Evolutionary conservation across 2,329 filamentous ascomycete species (phyloP).

Genomic region (Colletotrichum noveboracense): DNA sequence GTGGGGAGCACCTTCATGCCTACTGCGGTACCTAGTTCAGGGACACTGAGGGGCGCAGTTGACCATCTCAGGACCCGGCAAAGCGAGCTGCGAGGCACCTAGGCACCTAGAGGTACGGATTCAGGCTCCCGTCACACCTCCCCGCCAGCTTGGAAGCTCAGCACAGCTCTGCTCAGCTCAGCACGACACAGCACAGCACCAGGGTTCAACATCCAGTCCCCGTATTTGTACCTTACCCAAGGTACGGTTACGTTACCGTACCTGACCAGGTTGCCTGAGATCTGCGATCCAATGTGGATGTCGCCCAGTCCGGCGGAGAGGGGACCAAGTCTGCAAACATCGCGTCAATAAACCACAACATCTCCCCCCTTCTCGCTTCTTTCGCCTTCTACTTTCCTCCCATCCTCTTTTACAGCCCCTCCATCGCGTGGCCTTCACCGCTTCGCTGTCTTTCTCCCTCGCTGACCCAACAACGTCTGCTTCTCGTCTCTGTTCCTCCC

Average conservation of each 20-base stretch:
- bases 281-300: neutral
- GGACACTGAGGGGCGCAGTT: neutral
- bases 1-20: neutral
- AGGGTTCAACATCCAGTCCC: neutral
- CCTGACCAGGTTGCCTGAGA: neutral
- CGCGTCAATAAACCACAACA: neutral
- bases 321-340: conserved; percentile 7
- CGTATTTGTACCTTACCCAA: neutral
- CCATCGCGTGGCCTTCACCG: neutral
- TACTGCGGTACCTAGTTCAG: neutral
- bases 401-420: neutral
- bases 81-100: too few species aligned
- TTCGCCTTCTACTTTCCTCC: neutral
- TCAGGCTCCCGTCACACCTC: neutral
- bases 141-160: neutral
- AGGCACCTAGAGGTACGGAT: too few species aligned
- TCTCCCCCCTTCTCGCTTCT: neutral
- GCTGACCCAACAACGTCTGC: neutral
- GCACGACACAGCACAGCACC: neutral
- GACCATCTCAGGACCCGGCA: neutral
- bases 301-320: conserved; percentile 1
- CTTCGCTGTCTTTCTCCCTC: neutral
- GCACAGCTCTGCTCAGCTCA: neutral
- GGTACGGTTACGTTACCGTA: neutral
- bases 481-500: neutral